Percentiles rank a stretch among this genome's conserved stretches.
Evolutionary conservation across 2,329 filamentous ascomycete genomes (phyloP).

Genomic region (Sporothrix curviconia): DNA sequence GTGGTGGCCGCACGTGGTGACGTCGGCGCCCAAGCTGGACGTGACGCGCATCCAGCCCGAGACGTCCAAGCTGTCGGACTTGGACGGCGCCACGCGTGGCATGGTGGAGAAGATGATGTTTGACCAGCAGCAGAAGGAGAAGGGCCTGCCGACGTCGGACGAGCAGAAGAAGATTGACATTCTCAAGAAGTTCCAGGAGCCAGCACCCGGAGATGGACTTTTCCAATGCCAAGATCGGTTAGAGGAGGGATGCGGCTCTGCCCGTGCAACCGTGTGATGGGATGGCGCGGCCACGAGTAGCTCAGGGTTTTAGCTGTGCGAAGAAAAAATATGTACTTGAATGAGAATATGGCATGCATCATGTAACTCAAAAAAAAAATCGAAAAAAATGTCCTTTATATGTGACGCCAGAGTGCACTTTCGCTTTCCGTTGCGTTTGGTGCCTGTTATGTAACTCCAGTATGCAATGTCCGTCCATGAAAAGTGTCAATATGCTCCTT

Average conservation of each 20-base stretch:
- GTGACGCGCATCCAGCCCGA: constrained; percentile 92
- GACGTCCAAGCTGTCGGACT: constrained; percentile 80
- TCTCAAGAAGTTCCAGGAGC: constrained; percentile 82
- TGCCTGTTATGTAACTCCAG: background rate
- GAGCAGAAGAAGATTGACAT: constrained; percentile 95
- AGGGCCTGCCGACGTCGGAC: constrained; percentile 79
- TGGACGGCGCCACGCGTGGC: constrained; percentile 86
- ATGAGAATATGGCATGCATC: background rate
- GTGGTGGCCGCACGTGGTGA: constrained; percentile 95
- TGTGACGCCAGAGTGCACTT: background rate
- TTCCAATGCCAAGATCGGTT: constrained; percentile 61
- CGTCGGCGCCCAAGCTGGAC: constrained; percentile 81
- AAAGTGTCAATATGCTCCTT: too few species aligned
- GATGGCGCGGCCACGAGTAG: too few species aligned
- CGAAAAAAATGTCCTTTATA: background rate
- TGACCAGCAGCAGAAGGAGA: constrained; percentile 95
- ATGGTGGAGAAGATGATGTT: constrained; percentile 99
- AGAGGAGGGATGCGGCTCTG: too few species aligned
- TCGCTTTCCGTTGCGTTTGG: too few species aligned
- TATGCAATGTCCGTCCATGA: background rate
- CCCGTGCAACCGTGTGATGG: background rate
- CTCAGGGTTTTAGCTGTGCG: too few species aligned
- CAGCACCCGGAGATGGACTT: constrained; percentile 71
- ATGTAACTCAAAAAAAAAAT: background rate
- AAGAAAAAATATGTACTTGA: background rate